A percentile compares a stretch with the other conserved stretches of the same genome.
These are phyloP conservation scores for Podospora tetraspora DNA, from an alignment of 495 filamentous ascomycete species.

Conservation along the genomic window DNA sequence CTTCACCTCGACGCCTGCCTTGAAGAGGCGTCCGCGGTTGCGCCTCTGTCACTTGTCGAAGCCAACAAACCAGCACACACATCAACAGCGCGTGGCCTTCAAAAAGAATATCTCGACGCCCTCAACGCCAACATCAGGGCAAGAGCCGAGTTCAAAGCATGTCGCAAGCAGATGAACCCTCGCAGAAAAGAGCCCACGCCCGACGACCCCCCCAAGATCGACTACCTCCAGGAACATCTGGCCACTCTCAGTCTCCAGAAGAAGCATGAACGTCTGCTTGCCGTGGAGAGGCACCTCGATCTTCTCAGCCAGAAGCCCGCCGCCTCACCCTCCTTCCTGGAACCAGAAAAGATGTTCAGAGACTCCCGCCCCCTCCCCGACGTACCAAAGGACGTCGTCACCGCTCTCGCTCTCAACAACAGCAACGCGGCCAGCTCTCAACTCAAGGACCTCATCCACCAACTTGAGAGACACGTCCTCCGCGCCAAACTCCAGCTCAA, in stretches of 20 bases:
- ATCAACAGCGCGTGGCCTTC: conserved; percentile 30
- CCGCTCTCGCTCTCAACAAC: conserved; percentile 34
- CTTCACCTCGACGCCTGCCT: conserved; percentile 35
- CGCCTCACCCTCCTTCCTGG: conserved; percentile 44
- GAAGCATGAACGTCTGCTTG: conserved; percentile 50
- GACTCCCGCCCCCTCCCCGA: conserved; percentile 42
- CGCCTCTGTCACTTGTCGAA: conserved; percentile 37
- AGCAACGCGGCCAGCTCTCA: conserved; percentile 26
- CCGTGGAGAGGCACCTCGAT: conserved; percentile 38
- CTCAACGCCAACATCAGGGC: conserved; percentile 54
- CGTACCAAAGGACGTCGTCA: conserved; percentile 44
- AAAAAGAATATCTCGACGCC: conserved; percentile 52
- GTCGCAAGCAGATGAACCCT: conserved; percentile 18
- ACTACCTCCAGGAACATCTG: conserved; percentile 47
- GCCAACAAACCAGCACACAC: conserved; percentile 16
- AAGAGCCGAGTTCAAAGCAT: conserved; percentile 41
- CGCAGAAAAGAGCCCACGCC: conserved; percentile 3
- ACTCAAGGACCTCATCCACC: conserved; percentile 49
- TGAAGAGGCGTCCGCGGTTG: conserved; percentile 24
- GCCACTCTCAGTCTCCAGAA: conserved; percentile 44
- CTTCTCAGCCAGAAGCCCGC: conserved; percentile 52
- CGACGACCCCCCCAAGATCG: conserved; percentile 12
- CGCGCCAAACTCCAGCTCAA: conserved; percentile 57
- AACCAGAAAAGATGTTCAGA: conserved; percentile 39
- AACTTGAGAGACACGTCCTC: conserved; percentile 61